A percentile compares a stretch with the other conserved stretches of the same genome.
phyloP scores from a whole-genome alignment of 164 flowering plant genomes.

The Aristolochia contorta region DNA sequence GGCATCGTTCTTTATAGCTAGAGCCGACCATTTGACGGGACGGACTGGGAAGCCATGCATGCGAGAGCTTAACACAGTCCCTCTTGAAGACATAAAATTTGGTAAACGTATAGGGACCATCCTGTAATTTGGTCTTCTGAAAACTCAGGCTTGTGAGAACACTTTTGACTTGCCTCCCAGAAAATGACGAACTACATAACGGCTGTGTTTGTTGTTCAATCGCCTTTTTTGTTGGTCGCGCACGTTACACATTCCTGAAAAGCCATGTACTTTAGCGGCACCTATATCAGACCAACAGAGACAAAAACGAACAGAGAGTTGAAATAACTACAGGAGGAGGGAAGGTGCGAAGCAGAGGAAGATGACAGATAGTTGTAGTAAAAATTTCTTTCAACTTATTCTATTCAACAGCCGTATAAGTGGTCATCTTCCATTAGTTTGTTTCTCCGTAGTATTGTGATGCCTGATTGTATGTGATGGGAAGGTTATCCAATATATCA shows the following conservation, averaged over 20 bases:
- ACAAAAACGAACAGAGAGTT: not conserved
- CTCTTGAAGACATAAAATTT: too few species aligned
- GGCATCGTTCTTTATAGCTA: not conserved
- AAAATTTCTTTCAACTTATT: too few species aligned
- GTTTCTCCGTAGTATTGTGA: too few species aligned
- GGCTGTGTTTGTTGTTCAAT: not conserved
- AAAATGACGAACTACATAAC: not conserved
- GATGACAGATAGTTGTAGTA: too few species aligned
- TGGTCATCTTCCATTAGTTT: too few species aligned
- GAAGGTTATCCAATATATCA: too few species aligned
- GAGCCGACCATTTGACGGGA: not conserved
- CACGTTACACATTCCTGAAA: not conserved
- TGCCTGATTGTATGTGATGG: too few species aligned
- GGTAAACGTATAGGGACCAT: too few species aligned
- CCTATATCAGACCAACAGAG: not conserved
- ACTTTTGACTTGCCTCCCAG: not conserved
- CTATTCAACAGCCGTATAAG: too few species aligned
- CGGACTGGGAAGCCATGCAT: not conserved
- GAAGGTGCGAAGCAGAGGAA: not conserved
- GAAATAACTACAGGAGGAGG: not conserved
- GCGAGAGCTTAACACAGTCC: too few species aligned
- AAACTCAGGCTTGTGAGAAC: too few species aligned
- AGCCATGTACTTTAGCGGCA: not conserved
- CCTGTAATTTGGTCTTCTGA: too few species aligned
- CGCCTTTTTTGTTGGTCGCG: not conserved